Conservation (phyloP, 1,284 basidiomycete genomes). For the Psilocybe mexicana region DNA sequence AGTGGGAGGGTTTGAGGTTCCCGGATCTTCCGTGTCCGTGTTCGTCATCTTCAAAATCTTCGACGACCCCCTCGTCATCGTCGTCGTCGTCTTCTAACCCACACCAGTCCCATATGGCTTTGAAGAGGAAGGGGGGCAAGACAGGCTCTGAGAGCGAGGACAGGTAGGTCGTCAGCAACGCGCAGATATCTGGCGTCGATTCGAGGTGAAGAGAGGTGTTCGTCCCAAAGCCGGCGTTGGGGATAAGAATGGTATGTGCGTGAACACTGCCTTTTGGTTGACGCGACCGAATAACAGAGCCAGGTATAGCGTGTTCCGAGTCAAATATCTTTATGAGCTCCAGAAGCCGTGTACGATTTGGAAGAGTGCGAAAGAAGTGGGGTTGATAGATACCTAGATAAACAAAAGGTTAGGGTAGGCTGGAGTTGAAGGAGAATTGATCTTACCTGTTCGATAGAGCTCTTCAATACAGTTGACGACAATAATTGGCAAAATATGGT, state of each 20-base stretch:
- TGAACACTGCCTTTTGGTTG: neutral
- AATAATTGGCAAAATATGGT: slow-evolving; percentile 55
- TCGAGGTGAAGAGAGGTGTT: slow-evolving; percentile 47
- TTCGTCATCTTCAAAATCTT: neutral
- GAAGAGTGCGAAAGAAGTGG: slow-evolving; percentile 46
- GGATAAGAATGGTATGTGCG: neutral
- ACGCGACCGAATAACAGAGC: slow-evolving; percentile 22
- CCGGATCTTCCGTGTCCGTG: neutral
- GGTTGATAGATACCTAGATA: slow-evolving; percentile 41
- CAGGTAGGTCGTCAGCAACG: slow-evolving; percentile 59
- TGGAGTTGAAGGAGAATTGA: neutral
- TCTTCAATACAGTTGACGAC: slow-evolving; percentile 61
- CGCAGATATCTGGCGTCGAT: slow-evolving; percentile 57
- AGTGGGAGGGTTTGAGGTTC: neutral
- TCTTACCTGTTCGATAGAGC: slow-evolving; percentile 54
- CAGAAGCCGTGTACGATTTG: slow-evolving; percentile 35
- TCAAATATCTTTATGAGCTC: slow-evolving; percentile 37
- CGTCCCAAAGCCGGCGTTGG: slow-evolving; percentile 24
- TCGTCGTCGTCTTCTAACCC: slow-evolving; percentile 17
- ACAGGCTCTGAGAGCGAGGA: slow-evolving; percentile 55
- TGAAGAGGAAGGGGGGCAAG: slow-evolving; percentile 42
- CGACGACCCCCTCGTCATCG: slow-evolving; percentile 13
- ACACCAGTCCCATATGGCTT: slow-evolving; percentile 44
- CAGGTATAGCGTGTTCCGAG: slow-evolving; percentile 25
- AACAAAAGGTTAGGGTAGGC: slow-evolving; percentile 17